A percentile compares a stretch with the other conserved stretches of the same genome.
Evolutionary conservation across 495 filamentous ascomycete species (phyloP).

Genomic region (Penicillium antarcticum): DNA sequence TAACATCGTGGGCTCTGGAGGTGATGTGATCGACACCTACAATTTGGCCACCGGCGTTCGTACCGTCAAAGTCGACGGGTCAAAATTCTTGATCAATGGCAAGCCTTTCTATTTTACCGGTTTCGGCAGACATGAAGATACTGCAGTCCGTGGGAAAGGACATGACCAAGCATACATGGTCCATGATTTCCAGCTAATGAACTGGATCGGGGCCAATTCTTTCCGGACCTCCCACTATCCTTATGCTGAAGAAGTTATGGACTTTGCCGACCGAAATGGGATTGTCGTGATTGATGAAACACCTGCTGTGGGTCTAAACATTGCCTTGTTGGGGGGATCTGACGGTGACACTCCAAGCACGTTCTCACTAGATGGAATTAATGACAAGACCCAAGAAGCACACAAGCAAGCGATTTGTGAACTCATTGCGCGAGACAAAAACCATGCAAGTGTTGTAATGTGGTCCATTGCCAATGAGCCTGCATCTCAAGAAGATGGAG

Average conservation of each 20-base stretch:
- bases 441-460: slow-evolving; percentile 2
- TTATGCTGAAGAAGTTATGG: slow-evolving; percentile 22
- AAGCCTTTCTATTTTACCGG: slow-evolving; percentile 5
- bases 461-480: slow-evolving; percentile 7
- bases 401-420: background rate
- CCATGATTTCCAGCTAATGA: slow-evolving; percentile 17
- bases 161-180: slow-evolving; percentile 14
- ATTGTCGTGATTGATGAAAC: slow-evolving; percentile 6
- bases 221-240: slow-evolving; percentile 24
- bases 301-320: slow-evolving; percentile 3
- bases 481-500: background rate
- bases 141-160: slow-evolving; percentile 1
- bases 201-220: slow-evolving; percentile 22
- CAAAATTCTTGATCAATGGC: slow-evolving; percentile 1
- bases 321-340: background rate
- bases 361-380: background rate
- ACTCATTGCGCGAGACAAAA: slow-evolving; percentile 2
- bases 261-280: slow-evolving; percentile 9
- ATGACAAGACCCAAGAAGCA: background rate
- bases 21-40: background rate
- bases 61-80: background rate
- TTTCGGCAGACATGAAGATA: slow-evolving; percentile 3
- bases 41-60: background rate
- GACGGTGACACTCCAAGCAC: background rate
- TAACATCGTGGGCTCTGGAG: background rate